Conservation (phyloP, 2,329 filamentous ascomycete genomes). For the Parastagonospora nodorum region DNA sequence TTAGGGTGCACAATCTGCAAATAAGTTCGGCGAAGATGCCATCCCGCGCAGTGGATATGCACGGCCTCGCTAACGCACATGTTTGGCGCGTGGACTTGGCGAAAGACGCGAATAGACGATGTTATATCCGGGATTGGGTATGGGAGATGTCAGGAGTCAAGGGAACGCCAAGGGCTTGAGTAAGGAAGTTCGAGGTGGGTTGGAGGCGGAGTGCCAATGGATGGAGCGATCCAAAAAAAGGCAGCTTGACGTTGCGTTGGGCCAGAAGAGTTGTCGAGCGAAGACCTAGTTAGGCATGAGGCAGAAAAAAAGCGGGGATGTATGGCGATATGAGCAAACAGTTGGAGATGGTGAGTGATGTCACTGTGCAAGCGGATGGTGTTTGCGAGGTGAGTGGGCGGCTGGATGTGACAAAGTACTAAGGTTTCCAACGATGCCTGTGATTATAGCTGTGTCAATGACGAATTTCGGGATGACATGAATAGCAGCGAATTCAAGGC, state of each 20-base stretch:
- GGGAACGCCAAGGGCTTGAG: not conserved
- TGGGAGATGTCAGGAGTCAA: not conserved
- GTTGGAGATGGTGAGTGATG: too few relatives aligned
- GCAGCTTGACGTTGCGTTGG: not conserved
- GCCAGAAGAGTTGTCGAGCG: not conserved
- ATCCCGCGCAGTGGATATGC: constrained; percentile 43
- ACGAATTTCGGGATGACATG: too few relatives aligned
- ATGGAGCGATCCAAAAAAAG: not conserved
- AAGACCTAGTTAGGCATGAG: not conserved
- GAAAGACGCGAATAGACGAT: constrained; percentile 63
- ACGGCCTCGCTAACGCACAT: constrained; percentile 63
- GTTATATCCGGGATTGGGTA: constrained; percentile 30
- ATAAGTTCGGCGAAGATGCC: constrained; percentile 44
- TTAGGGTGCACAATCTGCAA: constrained; percentile 42
- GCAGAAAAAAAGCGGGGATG: not conserved
- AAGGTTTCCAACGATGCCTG: too few relatives aligned
- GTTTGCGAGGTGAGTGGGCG: too few relatives aligned
- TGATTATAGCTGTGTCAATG: too few relatives aligned
- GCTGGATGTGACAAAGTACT: too few relatives aligned
- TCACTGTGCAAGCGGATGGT: too few relatives aligned
- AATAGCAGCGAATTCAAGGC: too few relatives aligned
- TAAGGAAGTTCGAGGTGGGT: not conserved
- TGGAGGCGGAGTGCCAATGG: not conserved
- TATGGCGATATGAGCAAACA: too few relatives aligned
- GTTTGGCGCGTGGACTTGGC: constrained; percentile 59